A percentile compares a stretch with the other conserved stretches of the same genome.
Conservation (phyloP, 2,329 filamentous ascomycete genomes). For the Arachnopeziza araneosa region DNA sequence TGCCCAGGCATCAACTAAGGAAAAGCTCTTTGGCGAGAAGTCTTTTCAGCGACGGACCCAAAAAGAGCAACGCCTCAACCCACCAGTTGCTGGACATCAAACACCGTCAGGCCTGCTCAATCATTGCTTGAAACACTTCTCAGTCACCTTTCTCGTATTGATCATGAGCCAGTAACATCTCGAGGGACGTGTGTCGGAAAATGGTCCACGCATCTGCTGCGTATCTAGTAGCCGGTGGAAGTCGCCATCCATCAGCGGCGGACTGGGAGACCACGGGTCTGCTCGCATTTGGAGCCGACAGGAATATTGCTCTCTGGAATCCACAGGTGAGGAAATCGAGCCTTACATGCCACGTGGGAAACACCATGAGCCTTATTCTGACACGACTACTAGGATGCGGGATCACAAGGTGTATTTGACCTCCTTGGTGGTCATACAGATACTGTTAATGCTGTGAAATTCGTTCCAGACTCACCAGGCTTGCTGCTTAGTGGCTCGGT, state of each 20-base stretch:
- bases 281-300: slow-evolving; percentile 83
- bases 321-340: slow-evolving; percentile 50
- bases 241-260: slow-evolving; percentile 81
- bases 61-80: neutral
- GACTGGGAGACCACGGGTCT: slow-evolving; percentile 77
- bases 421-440: slow-evolving; percentile 74
- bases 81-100: neutral
- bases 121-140: neutral
- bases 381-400: slow-evolving; percentile 13
- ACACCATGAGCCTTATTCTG: neutral
- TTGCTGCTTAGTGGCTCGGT: slow-evolving; percentile 75
- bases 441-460: slow-evolving; percentile 76
- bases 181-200: neutral
- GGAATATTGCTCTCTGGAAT: slow-evolving; percentile 84
- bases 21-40: neutral
- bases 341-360: neutral
- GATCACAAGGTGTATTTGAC: slow-evolving; percentile 50
- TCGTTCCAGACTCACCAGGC: slow-evolving; percentile 53
- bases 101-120: neutral
- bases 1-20: neutral
- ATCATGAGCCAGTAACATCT: neutral
- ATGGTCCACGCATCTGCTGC: slow-evolving; percentile 23
- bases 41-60: neutral
- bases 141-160: neutral
- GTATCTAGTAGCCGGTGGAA: slow-evolving; percentile 65